Conservation (phyloP, 768 basidiomycete species). For the Flagelloscypha sp. region DNA sequence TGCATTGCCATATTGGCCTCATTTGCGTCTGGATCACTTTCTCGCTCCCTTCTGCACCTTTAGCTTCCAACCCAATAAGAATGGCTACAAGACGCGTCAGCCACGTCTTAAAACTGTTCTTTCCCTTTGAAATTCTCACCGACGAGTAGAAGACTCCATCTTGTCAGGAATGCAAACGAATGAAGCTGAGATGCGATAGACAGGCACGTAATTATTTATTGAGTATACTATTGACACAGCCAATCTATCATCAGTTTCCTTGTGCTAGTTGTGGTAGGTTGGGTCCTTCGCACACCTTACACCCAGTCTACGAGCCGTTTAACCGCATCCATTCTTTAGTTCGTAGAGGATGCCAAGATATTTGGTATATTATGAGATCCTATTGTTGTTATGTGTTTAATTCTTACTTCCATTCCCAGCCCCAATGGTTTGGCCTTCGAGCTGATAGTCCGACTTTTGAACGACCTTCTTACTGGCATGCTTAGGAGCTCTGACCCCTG, state of each 20-base stretch:
- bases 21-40: too few species aligned
- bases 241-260: slow-evolving; percentile 21
- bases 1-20: too few species aligned
- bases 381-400: slow-evolving; percentile 49
- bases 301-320: too few species aligned
- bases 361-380: slow-evolving; percentile 62
- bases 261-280: too few species aligned
- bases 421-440: not conserved
- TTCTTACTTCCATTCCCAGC: too few species aligned
- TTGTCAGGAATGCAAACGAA: slow-evolving; percentile 42
- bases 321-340: slow-evolving; percentile 37
- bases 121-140: too few species aligned
- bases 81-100: too few species aligned
- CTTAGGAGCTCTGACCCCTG: slow-evolving; percentile 45
- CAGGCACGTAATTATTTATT: slow-evolving; percentile 14
- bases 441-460: slow-evolving; percentile 44
- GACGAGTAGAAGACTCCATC: too few species aligned
- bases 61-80: too few species aligned
- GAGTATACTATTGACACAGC: not conserved
- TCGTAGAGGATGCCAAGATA: slow-evolving; percentile 51
- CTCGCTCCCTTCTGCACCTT: too few species aligned
- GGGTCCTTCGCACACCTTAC: too few species aligned
- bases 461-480: slow-evolving; percentile 44
- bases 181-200: slow-evolving; percentile 48
- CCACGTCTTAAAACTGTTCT: too few species aligned